Percentiles rank a stretch among this genome's conserved stretches.
Evolutionary conservation across 2,329 filamentous ascomycete genomes (phyloP).

Genomic region (Penicillium olsonii): DNA sequence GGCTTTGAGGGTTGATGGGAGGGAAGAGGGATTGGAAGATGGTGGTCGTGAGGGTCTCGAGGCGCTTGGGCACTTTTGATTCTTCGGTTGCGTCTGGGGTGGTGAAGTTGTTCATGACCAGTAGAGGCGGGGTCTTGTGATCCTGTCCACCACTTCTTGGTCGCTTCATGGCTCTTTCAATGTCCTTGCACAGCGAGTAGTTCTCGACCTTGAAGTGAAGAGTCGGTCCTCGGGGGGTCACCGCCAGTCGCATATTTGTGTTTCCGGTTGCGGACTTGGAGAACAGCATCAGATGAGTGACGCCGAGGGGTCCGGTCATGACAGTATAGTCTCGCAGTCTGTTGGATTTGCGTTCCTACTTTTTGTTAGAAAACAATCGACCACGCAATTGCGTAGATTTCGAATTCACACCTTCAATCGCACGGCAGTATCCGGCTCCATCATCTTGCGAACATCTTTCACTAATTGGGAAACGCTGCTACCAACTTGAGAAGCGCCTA

Average conservation of each 20-base stretch:
- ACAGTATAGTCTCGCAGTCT: slow-evolving; percentile 87
- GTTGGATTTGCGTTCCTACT: slow-evolving; percentile 78
- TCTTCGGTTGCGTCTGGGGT: slow-evolving; percentile 60
- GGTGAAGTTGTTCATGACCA: slow-evolving; percentile 98
- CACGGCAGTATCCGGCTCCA: slow-evolving; percentile 92
- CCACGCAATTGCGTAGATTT: neutral
- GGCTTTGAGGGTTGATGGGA: slow-evolving; percentile 88
- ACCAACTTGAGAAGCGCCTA: slow-evolving; percentile 91
- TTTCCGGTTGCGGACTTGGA: slow-evolving; percentile 87
- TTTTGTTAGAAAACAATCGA: slow-evolving; percentile 8
- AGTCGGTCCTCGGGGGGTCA: slow-evolving; percentile 87
- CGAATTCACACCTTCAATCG: slow-evolving; percentile 66
- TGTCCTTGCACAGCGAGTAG: slow-evolving; percentile 91
- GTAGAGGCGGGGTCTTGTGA: slow-evolving; percentile 78
- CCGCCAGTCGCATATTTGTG: slow-evolving; percentile 83
- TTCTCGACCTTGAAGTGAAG: slow-evolving; percentile 92
- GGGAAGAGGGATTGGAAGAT: slow-evolving; percentile 97
- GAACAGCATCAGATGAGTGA: slow-evolving; percentile 90
- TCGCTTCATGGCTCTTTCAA: slow-evolving; percentile 78
- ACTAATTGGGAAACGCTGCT: slow-evolving; percentile 88
- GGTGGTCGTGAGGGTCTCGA: slow-evolving; percentile 88
- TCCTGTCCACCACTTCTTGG: slow-evolving; percentile 82
- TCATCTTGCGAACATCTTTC: slow-evolving; percentile 85
- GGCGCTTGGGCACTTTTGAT: slow-evolving; percentile 80
- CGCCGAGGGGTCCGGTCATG: slow-evolving; percentile 92